Base-by-base conservation (phyloP, 768 basidiomycete species). In the Leccinum subgranulosum region DNA sequence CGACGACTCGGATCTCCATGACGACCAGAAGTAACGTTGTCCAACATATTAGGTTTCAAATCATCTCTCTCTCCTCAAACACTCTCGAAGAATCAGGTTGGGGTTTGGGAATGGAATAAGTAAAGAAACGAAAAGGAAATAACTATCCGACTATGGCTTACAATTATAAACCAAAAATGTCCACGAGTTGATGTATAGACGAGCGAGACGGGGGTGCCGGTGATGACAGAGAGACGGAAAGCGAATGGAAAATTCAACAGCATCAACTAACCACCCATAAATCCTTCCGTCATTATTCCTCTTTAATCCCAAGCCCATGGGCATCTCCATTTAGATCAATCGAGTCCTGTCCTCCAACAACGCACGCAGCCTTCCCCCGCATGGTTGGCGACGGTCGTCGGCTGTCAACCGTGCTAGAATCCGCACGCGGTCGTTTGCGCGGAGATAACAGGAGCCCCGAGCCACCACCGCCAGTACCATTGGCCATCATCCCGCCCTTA, bases 381-480 rank as follows among this genome's bases (percentile, higher is more conserved):
- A 46, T 57, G 27, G 12, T 54, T 19, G 68, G 69, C 12, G 68
- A 70, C 14, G 56, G 58, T 48, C 68, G 62, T 49, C 62, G 59
- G 14, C 39, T 50, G 19, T 72, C 68, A 7, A 56, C 62, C 12
- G 36, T 55, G 15, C 36, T 2, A 6, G 71, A 72, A 50, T 55
- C 53, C 15, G 68, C 33, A 10, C 71, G 71, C 10, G 61, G 65
- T 53, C 71, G 71, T 49, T 72, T 72, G 57, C 72, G 69, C 17
- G 60, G 51, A 10, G 70, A 62, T 7, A 68, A 67, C 46, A 63
- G 25, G 41, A 68, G 29, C 0, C 63, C 59, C 10, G 47, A 45
- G 4, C 70, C 68, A 19, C 41, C 41, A 19, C 41, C 19, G 41
- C 41, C 41, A 19, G 41, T 11, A 19, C 41, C 41, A 19, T 43